Base-by-base conservation (phyloP, 1,284 basidiomycete genomes). In the Quambalaria eucalypti region DNA sequence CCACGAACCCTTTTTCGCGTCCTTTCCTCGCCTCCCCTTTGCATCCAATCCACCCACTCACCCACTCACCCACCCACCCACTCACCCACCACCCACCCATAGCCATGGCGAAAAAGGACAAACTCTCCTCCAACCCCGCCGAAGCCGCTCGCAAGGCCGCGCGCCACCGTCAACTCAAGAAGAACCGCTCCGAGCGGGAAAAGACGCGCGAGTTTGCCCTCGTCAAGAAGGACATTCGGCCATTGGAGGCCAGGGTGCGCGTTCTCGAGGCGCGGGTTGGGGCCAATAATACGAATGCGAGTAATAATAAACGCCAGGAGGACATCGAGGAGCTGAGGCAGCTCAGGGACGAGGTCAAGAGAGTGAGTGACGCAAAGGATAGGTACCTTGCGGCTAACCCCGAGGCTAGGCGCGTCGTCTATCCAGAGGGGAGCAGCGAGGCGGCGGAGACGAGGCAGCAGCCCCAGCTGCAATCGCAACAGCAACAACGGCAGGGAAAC, bases 71-170 rank as follows among this genome's bases (percentile, higher is more conserved):
- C 10, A 39, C 36, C 36, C 16, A 39, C 36, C 4, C 4, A 5
- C 36, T 39, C 36, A 5, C 16, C 10, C 36, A 39, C 36, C 16
- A n/a, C 36, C 21, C 10, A 4, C 5, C 16, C 10, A 21, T 4
- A 10, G 25, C 4, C 12, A 46, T 50, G 33, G 49, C 19, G 10
- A n/a, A 12, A 21, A 66, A 65, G 55, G 59, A 61, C 46, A 68
- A 62, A 46, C 25, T 46, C 12, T 57, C 62, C 10, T 33, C 55
- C 5, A 74, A 77, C 50, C 69, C 76, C 3, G 76, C 69, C 2
- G 73, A 77, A 48, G 74, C 74, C 4, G 71, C 73, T 30, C 68
- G 76, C 53, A 76, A 76, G 51, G 69, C 69, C 19, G 74, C 67
- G 23, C 52, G 57, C 31, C 53, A 55, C 42, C 57, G 66, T 16